phyloP scores from a whole-genome alignment of 345 rosid species.

The Eucalyptus curtisii region DNA sequence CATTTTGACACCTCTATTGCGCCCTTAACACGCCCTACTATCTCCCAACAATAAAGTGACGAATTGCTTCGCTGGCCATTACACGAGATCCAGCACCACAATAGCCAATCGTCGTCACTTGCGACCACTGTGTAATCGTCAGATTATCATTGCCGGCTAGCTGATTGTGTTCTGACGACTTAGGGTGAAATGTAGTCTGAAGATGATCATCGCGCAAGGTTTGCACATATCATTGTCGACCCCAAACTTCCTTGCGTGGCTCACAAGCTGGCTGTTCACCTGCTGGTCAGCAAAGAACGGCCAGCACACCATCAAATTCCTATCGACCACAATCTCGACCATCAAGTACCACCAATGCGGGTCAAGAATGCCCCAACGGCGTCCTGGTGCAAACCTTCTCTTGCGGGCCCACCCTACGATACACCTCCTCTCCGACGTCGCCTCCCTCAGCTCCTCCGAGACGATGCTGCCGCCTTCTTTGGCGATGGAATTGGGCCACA shows the following conservation, averaged over 20 bases:
- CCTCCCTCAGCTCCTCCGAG: neutral
- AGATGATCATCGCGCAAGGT: neutral
- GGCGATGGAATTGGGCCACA: neutral
- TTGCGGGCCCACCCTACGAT: no score
- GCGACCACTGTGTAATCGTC: no score
- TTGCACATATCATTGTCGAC: neutral
- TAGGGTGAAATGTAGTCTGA: neutral
- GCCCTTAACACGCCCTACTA: no score
- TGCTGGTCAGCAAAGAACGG: neutral
- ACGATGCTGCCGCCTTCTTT: neutral
- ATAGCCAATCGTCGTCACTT: no score
- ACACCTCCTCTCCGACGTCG: neutral
- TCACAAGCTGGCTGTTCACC: neutral
- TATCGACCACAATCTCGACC: neutral
- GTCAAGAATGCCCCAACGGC: neutral
- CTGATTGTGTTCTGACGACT: neutral
- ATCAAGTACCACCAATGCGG: neutral
- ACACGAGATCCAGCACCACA: neutral
- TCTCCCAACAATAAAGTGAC: no score
- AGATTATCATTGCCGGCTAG: neutral
- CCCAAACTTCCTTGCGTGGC: neutral
- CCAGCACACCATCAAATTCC: neutral
- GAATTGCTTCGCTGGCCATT: no score
- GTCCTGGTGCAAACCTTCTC: neutral
- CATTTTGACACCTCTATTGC: no score